Conservation (phyloP, 1,284 basidiomycete genomes). For the Sutorius eximius region DNA sequence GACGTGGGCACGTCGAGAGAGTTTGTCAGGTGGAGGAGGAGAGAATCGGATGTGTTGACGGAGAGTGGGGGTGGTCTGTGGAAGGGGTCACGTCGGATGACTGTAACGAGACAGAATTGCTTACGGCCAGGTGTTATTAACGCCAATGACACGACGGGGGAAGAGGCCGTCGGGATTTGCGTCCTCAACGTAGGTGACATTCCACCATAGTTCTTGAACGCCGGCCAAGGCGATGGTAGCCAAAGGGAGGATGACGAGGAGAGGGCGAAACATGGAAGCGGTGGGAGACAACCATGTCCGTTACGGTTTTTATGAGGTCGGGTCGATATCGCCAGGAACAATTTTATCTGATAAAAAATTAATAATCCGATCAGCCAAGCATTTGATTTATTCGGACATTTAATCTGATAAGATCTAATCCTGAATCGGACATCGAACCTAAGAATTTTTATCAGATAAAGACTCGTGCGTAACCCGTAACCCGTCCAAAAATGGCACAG, state of each 20-base stretch:
- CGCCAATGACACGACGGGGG: conserved; percentile 76
- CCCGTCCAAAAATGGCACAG: conserved; percentile 30
- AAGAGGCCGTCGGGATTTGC: conserved; percentile 77
- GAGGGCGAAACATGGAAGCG: conserved; percentile 6
- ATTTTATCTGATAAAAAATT: conserved; percentile 10
- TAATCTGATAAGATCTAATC: conserved; percentile 12
- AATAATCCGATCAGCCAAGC: too few relatives aligned
- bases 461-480: too few relatives aligned
- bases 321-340: not conserved
- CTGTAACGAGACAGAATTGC: conserved; percentile 30
- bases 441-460: conserved; percentile 26
- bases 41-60: conserved; percentile 68
- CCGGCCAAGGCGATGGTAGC: conserved; percentile 49
- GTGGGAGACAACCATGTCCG: not conserved
- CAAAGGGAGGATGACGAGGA: conserved; percentile 27
- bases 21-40: conserved; percentile 78
- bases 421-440: not conserved
- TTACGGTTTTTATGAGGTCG: not conserved
- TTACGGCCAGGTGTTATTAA: conserved; percentile 92
- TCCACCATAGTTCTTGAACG: conserved; percentile 76
- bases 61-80: conserved; percentile 76
- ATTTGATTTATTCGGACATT: too few relatives aligned
- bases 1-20: conserved; percentile 61
- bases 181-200: conserved; percentile 70
- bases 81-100: not conserved